Conservation (phyloP, 2,329 filamentous ascomycete species). For the Aspergillus sp. region DNA sequence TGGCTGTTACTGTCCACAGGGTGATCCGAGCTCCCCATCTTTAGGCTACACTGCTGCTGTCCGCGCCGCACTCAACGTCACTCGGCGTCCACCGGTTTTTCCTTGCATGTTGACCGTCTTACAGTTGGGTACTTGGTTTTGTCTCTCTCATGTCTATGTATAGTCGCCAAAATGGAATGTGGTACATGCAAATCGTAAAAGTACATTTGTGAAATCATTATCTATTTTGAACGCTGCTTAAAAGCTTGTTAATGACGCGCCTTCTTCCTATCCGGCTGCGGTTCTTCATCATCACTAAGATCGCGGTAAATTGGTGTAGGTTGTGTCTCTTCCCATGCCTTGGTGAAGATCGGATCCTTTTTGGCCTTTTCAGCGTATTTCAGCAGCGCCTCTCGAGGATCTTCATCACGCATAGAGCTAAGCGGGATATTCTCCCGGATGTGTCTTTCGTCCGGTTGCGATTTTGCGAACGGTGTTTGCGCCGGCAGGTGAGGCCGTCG, state of each 20-base stretch:
- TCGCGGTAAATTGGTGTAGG: slow-evolving; percentile 90
- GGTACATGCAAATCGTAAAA: background rate
- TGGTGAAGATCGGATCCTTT: slow-evolving; percentile 91
- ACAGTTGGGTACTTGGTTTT: background rate
- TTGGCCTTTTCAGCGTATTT: slow-evolving; percentile 94
- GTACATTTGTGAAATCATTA: background rate
- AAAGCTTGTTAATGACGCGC: slow-evolving; percentile 30
- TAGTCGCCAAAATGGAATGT: background rate
- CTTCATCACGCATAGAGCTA: slow-evolving; percentile 91
- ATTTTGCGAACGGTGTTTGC: slow-evolving; percentile 87
- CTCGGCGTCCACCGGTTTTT: slow-evolving; percentile 3
- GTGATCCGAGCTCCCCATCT: slow-evolving; percentile 1
- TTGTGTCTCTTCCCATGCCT: slow-evolving; percentile 88
- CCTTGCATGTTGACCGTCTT: background rate
- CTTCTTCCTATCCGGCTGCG: slow-evolving; percentile 66
- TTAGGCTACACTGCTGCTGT: background rate
- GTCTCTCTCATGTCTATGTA: too few species aligned
- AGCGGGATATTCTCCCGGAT: slow-evolving; percentile 86
- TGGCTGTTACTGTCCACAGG: background rate
- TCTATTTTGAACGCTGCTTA: background rate
- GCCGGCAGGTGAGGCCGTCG: slow-evolving; percentile 80
- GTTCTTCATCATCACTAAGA: slow-evolving; percentile 79
- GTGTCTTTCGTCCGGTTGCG: slow-evolving; percentile 83
- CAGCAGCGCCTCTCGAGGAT: slow-evolving; percentile 87
- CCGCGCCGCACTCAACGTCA: slow-evolving; percentile 15